Percentiles rank a stretch among this genome's conserved stretches.
These are phyloP conservation scores for Thelonectria blattea DNA, from an alignment of 2,329 filamentous ascomycete genomes.

Conservation along the genomic window DNA sequence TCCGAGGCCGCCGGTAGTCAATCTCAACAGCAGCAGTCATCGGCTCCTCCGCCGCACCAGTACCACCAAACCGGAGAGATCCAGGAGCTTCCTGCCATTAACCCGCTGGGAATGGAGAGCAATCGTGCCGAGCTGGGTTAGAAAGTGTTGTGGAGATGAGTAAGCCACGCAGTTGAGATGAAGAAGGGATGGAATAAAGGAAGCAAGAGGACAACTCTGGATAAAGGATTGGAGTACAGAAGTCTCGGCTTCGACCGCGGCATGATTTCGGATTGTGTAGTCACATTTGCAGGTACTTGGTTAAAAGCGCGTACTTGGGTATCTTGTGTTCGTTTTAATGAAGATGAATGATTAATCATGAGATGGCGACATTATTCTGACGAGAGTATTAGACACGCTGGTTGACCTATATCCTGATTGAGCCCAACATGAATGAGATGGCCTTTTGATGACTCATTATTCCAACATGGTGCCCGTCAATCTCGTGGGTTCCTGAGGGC, in stretches of 20 bases:
- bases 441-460: too few relatives aligned
- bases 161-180: neutral
- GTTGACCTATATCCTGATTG: too few relatives aligned
- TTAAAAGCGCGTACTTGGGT: constrained; percentile 15
- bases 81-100: constrained; percentile 39
- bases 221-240: constrained; percentile 8
- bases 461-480: neutral
- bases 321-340: neutral
- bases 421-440: too few relatives aligned
- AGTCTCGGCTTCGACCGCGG: neutral
- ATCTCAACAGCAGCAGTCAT: constrained; percentile 19
- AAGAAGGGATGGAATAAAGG: neutral
- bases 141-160: neutral
- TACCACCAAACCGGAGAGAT: constrained; percentile 19
- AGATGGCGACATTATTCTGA: too few relatives aligned
- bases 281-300: constrained; percentile 27
- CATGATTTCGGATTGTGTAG: neutral
- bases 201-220: constrained; percentile 4
- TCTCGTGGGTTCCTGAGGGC: neutral
- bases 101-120: constrained; percentile 39
- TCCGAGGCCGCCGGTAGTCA: constrained; percentile 9
- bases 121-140: constrained; percentile 44
- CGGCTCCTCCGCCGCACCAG: constrained; percentile 8
- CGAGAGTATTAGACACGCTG: too few relatives aligned
- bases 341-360: too few relatives aligned